phyloP scores from a whole-genome alignment of 495 filamentous ascomycete genomes.

The Chaetomium fimeti region DNA sequence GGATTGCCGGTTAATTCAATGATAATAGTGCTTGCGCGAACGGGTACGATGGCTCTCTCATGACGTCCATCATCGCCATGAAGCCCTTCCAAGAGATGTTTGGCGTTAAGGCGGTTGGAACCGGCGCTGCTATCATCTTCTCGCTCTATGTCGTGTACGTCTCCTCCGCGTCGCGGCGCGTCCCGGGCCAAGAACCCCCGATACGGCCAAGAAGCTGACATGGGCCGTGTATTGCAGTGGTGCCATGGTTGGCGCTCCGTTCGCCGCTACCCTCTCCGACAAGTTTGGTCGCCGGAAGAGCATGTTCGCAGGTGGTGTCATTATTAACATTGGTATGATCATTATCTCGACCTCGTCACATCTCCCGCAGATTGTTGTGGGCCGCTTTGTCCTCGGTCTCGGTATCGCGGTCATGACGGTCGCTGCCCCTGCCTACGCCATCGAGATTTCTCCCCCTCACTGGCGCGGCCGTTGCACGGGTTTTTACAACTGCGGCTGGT shows the following conservation, averaged over 20 bases:
- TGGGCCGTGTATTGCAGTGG: slow-evolving; percentile 32
- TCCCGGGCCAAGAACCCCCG: background rate
- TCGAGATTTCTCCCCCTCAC: slow-evolving; percentile 51
- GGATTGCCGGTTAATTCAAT: background rate
- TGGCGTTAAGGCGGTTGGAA: slow-evolving; percentile 38
- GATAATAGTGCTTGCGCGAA: slow-evolving; percentile 46
- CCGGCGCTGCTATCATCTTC: slow-evolving; percentile 44
- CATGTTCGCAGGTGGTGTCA: slow-evolving; percentile 50
- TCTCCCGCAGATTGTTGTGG: slow-evolving; percentile 48
- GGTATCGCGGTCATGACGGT: slow-evolving; percentile 53
- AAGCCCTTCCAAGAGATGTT: slow-evolving; percentile 40
- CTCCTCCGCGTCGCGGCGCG: background rate
- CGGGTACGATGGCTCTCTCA: slow-evolving; percentile 52
- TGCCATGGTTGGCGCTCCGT: slow-evolving; percentile 47
- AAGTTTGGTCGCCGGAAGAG: slow-evolving; percentile 42
- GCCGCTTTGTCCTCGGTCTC: slow-evolving; percentile 53
- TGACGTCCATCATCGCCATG: slow-evolving; percentile 48
- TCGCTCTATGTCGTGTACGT: slow-evolving; percentile 51
- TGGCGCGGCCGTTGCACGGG: slow-evolving; percentile 51
- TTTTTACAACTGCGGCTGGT: slow-evolving; percentile 56
- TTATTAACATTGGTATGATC: slow-evolving; percentile 54
- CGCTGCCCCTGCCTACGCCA: slow-evolving; percentile 47
- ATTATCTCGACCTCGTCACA: slow-evolving; percentile 40
- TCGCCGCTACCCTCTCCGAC: slow-evolving; percentile 48
- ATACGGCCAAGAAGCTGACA: background rate